Evolutionary conservation across 371 early-diverging fungal species (phyloP), one percentile per base, ranked within the genome.

Genomic region (Coemansia sp.): DNA sequence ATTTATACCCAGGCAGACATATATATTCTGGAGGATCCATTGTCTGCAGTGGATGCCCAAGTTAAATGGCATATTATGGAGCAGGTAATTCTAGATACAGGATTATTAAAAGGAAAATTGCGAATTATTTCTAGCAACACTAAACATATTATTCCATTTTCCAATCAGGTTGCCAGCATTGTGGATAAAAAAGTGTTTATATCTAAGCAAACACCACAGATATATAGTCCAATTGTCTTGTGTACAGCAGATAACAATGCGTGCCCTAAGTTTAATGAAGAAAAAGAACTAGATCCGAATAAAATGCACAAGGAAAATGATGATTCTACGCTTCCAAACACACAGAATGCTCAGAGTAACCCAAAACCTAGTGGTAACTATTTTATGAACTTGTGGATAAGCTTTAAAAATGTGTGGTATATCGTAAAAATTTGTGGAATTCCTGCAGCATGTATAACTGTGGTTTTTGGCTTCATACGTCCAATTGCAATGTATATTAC

Each of bases 1-100:
- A 85, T 90, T 9, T 94, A 94, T 74, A 85, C 88, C 30, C 83
- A 84, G 56, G 87, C 89, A 16, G 89, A 88, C 34, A 74, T 85
- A 45, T 80, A 83, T 30, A 64, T 87, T 4, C 63, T 88, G 32
- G 90, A 89, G 49, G 88, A 89, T 58, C 87, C 88, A 1, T 73
- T 90, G 13, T 82, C 83, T 48, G 91, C 91, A 14, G 89, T 90
- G 2, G 90, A 88, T 67, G 82, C 80, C 9, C 79, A 78, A 51
- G 80, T 82, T 8, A 81, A 75, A 8, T 70, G 74, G 2, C 74
- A 76, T 13, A 68, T 82, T 2, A 63, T 82, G 45, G 79, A 82
- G 9, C 63, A 79, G 32, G 82, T 83, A 13, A 42, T 87, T 34
- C 68, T 81, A 56, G 40, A 31, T 63, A 78, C 84, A 26, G 89